Conservation (phyloP, 2,329 filamentous ascomycete genomes). For the Eutypa lata region DNA sequence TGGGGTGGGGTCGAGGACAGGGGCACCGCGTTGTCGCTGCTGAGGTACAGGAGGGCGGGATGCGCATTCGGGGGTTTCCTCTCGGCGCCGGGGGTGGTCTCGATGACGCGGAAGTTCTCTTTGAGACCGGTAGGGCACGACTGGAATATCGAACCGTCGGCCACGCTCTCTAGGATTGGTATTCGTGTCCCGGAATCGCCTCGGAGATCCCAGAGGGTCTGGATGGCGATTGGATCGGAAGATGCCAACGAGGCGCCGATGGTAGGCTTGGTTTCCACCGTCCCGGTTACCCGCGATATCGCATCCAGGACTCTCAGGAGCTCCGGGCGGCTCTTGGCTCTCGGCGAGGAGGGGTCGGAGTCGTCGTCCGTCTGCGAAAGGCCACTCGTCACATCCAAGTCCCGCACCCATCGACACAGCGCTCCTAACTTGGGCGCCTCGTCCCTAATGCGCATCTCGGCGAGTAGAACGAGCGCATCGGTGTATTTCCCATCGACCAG, state of each 20-base stretch:
- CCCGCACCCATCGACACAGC: constrained; percentile 69
- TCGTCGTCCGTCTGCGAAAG: constrained; percentile 53
- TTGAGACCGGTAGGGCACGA: constrained; percentile 34
- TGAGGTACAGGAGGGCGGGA: constrained; percentile 62
- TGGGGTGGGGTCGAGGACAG: constrained; percentile 42
- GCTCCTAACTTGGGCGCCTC: constrained; percentile 66
- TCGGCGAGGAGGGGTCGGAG: constrained; percentile 7
- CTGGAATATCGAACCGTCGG: constrained; percentile 53
- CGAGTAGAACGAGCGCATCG: constrained; percentile 63
- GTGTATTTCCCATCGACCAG: constrained; percentile 62
- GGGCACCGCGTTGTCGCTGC: constrained; percentile 52
- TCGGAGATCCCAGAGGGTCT: constrained; percentile 60
- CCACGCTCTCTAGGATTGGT: constrained; percentile 53
- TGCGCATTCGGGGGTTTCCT: constrained; percentile 68
- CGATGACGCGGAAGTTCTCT: constrained; percentile 53
- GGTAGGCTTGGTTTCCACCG: constrained; percentile 46
- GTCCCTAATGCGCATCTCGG: constrained; percentile 67
- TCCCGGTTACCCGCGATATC: constrained; percentile 60
- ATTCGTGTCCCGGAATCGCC: constrained; percentile 33
- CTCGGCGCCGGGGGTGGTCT: constrained; percentile 55
- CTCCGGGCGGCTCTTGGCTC: constrained; percentile 48
- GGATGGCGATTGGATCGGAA: constrained; percentile 50
- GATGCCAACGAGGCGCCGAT: constrained; percentile 29
- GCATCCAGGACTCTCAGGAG: constrained; percentile 61
- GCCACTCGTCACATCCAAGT: constrained; percentile 66